Percentiles rank a stretch among this genome's conserved stretches.
phyloP scores from a whole-genome alignment of 768 basidiomycete genomes.

The Rhodocollybia butyracea region DNA sequence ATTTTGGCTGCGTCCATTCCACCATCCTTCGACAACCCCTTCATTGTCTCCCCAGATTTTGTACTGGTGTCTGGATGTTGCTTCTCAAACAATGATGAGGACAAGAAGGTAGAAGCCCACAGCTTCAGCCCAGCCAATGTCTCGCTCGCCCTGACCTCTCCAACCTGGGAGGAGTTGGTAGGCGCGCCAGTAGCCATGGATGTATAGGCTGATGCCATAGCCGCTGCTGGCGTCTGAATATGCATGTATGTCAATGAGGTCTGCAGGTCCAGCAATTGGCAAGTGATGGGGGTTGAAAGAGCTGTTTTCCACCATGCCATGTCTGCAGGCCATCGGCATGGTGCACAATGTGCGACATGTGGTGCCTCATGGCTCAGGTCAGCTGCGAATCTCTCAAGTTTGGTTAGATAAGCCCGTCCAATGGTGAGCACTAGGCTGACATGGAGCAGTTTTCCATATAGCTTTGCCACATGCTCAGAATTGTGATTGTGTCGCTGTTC shows the following conservation, averaged over 20 bases:
- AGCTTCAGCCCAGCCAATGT: too few relatives aligned
- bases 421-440: slow-evolving; percentile 21
- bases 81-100: slow-evolving; percentile 9
- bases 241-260: slow-evolving; percentile 24
- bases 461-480: slow-evolving; percentile 28
- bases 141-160: slow-evolving; percentile 20
- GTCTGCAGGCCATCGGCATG: slow-evolving; percentile 15
- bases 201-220: slow-evolving; percentile 31
- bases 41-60: slow-evolving; percentile 34
- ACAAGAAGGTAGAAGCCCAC: slow-evolving; percentile 43
- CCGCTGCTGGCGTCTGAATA: slow-evolving; percentile 41
- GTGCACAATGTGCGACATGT: not conserved
- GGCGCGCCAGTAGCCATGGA: slow-evolving; percentile 26
- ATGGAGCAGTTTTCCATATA: slow-evolving; percentile 41
- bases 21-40: slow-evolving; percentile 41
- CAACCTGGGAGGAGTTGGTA: slow-evolving; percentile 30
- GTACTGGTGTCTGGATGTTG: slow-evolving; percentile 11
- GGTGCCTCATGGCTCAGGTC: not conserved
- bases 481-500: slow-evolving; percentile 16
- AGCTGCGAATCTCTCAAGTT: slow-evolving; percentile 23
- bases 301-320: slow-evolving; percentile 31
- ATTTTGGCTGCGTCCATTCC: slow-evolving; percentile 34
- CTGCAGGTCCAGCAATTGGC: slow-evolving; percentile 23
- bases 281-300: slow-evolving; percentile 12
- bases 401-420: slow-evolving; percentile 37